Evolutionary conservation across 2,329 filamentous ascomycete species (phyloP), one percentile per base, ranked within the genome.

Genomic region (Xylariaceae sp.): DNA sequence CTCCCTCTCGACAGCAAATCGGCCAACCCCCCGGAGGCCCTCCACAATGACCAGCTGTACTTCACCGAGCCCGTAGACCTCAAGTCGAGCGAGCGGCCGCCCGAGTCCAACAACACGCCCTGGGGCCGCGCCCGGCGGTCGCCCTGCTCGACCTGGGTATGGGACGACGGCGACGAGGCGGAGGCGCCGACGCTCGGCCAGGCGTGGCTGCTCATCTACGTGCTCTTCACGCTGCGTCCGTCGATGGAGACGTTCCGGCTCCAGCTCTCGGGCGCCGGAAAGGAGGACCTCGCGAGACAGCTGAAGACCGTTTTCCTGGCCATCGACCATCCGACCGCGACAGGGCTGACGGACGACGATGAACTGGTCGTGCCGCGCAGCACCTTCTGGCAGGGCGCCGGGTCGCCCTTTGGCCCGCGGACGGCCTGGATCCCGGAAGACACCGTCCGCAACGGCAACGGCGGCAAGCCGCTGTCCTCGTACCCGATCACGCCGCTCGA

Each of bases 341-440:
- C 45, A n/a, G 53, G 56, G 21, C 37, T 56, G 23, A 44, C 45
- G 31, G 56, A 56, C 28, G 43, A 44, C 33, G 56, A 56, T 28
- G 56, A 60, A 50, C 53, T 60, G 4, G 40, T 76, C 34, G 55
- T 72, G 38, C 64, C 73, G 40, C 68, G 72, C 46, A 67, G 66
- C 57, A 68, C 78, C 23, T 84, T 85, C 66, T 85, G 81, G 80
- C 81, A 84, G 53, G 81, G 81, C 31, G 81, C 81, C 19, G 80
- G 73, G 13, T 82, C 79, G 1, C 81, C 81, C 5, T 73, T 83
- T 40, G 81, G 81, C 9, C 65, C 78, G 31, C 78, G 78, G 15
- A 71, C 79, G 2, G 69, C 71, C 43, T 83, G 81, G 81, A 68
- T 71, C 5, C 69, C 75, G 3, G 66, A 68, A 30, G 62, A 71